Evolutionary conservation across 2,329 filamentous ascomycete species (phyloP).

Genomic region (Paecilomyces fulvus): DNA sequence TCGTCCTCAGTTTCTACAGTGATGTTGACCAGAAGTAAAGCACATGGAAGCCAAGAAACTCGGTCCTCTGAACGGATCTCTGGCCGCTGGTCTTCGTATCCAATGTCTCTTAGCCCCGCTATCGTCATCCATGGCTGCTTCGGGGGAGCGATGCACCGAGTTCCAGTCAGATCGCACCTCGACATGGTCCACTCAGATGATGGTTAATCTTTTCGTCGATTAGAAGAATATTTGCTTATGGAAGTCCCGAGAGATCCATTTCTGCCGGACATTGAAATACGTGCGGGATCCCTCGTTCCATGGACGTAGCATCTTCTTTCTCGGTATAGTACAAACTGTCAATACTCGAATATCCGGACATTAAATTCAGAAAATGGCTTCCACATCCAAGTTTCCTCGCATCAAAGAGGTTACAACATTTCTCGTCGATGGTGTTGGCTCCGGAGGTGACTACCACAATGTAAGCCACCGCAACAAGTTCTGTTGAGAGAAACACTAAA

Average conservation of each 20-base stretch:
- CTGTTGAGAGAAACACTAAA: neutral
- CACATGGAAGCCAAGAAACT: neutral
- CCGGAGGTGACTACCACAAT: conserved; percentile 68
- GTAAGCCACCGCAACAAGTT: conserved; percentile 45
- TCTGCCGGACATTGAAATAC: neutral
- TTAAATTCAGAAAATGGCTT: conserved; percentile 18
- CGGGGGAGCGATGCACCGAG: conserved; percentile 25
- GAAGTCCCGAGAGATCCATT: neutral
- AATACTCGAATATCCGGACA: neutral
- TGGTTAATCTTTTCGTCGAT: neutral
- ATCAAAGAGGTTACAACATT: conserved; percentile 40
- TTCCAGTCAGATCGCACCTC: neutral
- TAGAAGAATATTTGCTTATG: neutral
- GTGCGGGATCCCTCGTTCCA: neutral
- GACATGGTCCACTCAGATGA: neutral
- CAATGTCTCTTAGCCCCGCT: neutral
- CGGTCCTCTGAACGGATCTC: neutral
- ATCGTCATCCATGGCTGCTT: conserved; percentile 6
- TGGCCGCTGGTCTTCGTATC: neutral
- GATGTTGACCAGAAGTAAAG: neutral
- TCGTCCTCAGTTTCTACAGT: neutral
- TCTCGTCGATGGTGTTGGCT: conserved; percentile 39
- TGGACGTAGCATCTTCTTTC: neutral
- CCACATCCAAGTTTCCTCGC: conserved; percentile 28
- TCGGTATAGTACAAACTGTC: neutral